These are phyloP conservation scores for Diaporthe citri DNA, from an alignment of 2,329 filamentous ascomycete species.

Conservation along the genomic window DNA sequence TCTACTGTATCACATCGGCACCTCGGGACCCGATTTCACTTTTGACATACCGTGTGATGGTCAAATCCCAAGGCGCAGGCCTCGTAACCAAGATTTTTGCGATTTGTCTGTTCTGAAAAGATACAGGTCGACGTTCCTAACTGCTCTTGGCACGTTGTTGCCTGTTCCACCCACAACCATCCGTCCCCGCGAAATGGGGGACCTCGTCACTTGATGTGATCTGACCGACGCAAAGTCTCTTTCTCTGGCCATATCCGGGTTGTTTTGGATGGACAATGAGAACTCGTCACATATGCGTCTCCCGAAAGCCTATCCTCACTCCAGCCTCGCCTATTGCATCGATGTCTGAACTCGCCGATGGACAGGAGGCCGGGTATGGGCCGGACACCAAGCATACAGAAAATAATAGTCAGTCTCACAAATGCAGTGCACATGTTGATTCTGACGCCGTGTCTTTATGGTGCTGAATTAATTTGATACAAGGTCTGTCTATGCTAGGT, in stretches of 20 bases:
- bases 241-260: too few relatives aligned
- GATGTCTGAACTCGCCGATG: background rate
- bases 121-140: background rate
- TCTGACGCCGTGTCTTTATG: background rate
- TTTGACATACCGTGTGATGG: background rate
- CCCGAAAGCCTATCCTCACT: background rate
- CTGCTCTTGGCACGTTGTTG: background rate
- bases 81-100: background rate
- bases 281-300: background rate
- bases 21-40: background rate
- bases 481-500: constrained; percentile 30
- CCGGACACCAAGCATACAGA: background rate
- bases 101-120: background rate
- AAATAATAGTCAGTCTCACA: background rate
- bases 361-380: background rate
- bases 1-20: background rate
- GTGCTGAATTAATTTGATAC: constrained; percentile 12
- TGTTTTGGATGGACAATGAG: background rate
- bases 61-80: background rate
- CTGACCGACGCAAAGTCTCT: background rate
- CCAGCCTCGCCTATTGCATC: background rate
- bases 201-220: background rate
- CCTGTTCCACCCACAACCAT: background rate
- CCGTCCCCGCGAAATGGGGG: background rate
- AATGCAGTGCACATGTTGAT: background rate